Conservation (phyloP, 225 moss, liverwort and hornwort genomes). For the Ulota crispa region DNA sequence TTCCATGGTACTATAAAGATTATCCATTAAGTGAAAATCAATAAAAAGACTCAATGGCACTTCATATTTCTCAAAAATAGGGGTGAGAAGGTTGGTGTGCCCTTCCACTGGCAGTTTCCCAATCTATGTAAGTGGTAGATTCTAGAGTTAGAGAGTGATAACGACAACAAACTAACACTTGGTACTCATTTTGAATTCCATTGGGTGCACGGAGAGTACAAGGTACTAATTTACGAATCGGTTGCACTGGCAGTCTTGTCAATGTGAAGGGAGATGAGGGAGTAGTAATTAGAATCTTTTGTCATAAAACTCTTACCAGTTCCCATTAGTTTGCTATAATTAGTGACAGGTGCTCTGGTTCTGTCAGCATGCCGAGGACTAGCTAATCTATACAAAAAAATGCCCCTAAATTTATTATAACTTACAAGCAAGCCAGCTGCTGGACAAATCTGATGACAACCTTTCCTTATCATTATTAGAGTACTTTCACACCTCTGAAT, state of each 20-base stretch:
- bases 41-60: not conserved
- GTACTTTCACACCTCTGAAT: too few relatives aligned
- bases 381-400: not conserved
- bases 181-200: not conserved
- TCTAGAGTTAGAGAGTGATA: not conserved
- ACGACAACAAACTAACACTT: not conserved
- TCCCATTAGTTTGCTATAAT: not conserved
- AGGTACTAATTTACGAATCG: not conserved
- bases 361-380: not conserved
- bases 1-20: too few relatives aligned
- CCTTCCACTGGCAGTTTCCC: not conserved
- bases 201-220: not conserved
- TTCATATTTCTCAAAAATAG: not conserved
- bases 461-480: too few relatives aligned
- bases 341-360: not conserved
- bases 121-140: not conserved
- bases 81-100: not conserved
- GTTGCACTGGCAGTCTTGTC: not conserved
- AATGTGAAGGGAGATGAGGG: not conserved
- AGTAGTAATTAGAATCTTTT: slow-evolving; percentile 16
- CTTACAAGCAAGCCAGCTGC: too few relatives aligned
- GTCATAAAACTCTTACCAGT: slow-evolving; percentile 14
- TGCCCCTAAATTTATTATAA: not conserved
- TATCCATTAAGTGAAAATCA: too few relatives aligned
- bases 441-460: too few relatives aligned